phyloP scores from a whole-genome alignment of 495 filamentous ascomycete genomes.

The Penicillium parvum region DNA sequence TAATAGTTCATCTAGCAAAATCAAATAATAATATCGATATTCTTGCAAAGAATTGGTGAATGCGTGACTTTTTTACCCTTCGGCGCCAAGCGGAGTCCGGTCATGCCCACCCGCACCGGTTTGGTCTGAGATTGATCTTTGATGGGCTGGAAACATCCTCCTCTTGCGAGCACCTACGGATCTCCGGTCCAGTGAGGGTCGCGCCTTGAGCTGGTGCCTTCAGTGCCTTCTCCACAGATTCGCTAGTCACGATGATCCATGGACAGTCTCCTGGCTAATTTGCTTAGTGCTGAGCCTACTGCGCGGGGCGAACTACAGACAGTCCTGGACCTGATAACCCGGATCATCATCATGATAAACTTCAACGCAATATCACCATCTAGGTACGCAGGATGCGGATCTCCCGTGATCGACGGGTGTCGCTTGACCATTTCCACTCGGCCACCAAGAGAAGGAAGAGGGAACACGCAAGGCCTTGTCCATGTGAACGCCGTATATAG shows the following conservation, averaged over 20 bases:
- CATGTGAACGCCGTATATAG: slow-evolving; percentile 15
- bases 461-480: slow-evolving; percentile 20
- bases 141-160: too few species aligned
- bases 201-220: slow-evolving; percentile 9
- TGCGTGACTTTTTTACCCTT: slow-evolving; percentile 11
- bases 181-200: slow-evolving; percentile 19
- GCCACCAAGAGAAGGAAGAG: slow-evolving; percentile 5
- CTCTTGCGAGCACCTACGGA: slow-evolving; percentile 13
- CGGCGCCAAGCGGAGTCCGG: slow-evolving; percentile 15
- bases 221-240: slow-evolving; percentile 2
- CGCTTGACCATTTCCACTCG: background rate
- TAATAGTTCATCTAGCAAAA: too few species aligned
- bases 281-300: too few species aligned
- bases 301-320: too few species aligned
- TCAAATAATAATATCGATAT: too few species aligned
- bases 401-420: slow-evolving; percentile 20
- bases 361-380: background rate
- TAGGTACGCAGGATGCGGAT: slow-evolving; percentile 11
- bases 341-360: too few species aligned
- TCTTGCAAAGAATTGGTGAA: too few species aligned
- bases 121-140: too few species aligned
- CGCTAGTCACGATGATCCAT: too few species aligned
- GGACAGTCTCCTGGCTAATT: too few species aligned
- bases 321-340: too few species aligned
- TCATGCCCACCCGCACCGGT: background rate